These are phyloP conservation scores for Aspergillus uvarum DNA, from an alignment of 2,329 filamentous ascomycete species.

Conservation along the genomic window DNA sequence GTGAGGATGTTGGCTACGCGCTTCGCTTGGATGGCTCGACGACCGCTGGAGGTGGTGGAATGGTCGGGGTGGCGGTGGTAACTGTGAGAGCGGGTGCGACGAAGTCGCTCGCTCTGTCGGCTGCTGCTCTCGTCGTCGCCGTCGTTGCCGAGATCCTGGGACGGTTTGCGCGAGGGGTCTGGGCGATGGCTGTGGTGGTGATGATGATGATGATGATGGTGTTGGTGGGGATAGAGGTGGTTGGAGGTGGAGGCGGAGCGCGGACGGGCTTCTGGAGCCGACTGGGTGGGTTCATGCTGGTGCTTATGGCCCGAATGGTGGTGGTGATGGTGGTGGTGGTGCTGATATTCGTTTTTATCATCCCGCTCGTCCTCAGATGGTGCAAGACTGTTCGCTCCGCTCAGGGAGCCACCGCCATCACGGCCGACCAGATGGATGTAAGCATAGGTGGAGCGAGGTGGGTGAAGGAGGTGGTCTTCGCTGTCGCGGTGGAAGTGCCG, in stretches of 20 bases:
- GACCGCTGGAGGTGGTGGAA: not conserved
- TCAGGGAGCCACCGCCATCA: constrained; percentile 49
- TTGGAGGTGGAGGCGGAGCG: constrained; percentile 7
- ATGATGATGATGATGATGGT: not conserved
- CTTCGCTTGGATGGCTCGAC: constrained; percentile 11
- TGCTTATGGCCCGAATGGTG: not conserved
- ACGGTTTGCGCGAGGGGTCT: constrained; percentile 12
- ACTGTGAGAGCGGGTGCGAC: constrained; percentile 24
- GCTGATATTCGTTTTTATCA: constrained; percentile 12
- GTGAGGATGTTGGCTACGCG: constrained; percentile 28
- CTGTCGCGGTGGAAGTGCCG: constrained; percentile 29
- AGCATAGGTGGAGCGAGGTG: constrained; percentile 29
- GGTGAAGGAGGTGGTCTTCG: constrained; percentile 31
- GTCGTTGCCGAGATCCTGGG: constrained; percentile 36
- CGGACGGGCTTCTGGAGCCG: constrained; percentile 11
- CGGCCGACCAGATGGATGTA: constrained; percentile 42
- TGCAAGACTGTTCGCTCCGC: constrained; percentile 44
- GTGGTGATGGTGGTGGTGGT: not conserved
- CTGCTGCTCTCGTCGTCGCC: constrained; percentile 39
- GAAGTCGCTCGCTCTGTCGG: constrained; percentile 22
- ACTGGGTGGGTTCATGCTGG: not conserved
- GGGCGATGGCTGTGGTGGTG: not conserved
- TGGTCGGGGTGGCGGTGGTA: constrained; percentile 24
- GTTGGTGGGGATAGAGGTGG: constrained; percentile 15
- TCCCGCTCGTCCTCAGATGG: constrained; percentile 36